These are phyloP conservation scores for Phaeoacremonium minimum DNA, from an alignment of 2,329 filamentous ascomycete species.

Conservation along the genomic window DNA sequence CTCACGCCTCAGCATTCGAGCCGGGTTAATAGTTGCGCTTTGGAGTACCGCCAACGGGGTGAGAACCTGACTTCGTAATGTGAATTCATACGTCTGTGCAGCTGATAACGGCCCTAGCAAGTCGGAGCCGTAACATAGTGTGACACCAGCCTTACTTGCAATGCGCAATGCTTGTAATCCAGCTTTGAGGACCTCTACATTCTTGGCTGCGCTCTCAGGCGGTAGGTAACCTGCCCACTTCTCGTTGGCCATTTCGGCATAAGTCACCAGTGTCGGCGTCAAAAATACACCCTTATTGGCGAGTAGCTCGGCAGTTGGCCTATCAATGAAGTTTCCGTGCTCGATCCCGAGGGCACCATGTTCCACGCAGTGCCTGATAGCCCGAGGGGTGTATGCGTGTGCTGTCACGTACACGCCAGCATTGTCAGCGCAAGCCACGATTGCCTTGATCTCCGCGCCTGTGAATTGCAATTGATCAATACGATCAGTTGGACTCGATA, in stretches of 20 bases:
- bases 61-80: neutral
- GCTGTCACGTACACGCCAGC: slow-evolving; percentile 46
- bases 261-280: slow-evolving; percentile 47
- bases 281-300: slow-evolving; percentile 39
- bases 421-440: slow-evolving; percentile 39
- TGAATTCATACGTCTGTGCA: slow-evolving; percentile 41
- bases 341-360: slow-evolving; percentile 47
- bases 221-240: slow-evolving; percentile 35
- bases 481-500: slow-evolving; percentile 44
- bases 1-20: neutral
- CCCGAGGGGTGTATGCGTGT: slow-evolving; percentile 46
- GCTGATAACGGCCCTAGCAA: slow-evolving; percentile 43
- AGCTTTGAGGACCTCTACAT: slow-evolving; percentile 37
- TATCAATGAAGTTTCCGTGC: slow-evolving; percentile 33
- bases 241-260: slow-evolving; percentile 37
- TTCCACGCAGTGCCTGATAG: slow-evolving; percentile 44
- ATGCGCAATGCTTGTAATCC: slow-evolving; percentile 40
- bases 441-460: slow-evolving; percentile 44
- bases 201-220: slow-evolving; percentile 36
- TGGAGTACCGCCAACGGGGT: neutral
- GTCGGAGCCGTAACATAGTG: slow-evolving; percentile 50
- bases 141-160: slow-evolving; percentile 43
- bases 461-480: slow-evolving; percentile 49
- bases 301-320: slow-evolving; percentile 38
- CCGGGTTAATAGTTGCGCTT: neutral